phyloP scores from a whole-genome alignment of 768 basidiomycete species.

The Boletus rubescentipes region DNA sequence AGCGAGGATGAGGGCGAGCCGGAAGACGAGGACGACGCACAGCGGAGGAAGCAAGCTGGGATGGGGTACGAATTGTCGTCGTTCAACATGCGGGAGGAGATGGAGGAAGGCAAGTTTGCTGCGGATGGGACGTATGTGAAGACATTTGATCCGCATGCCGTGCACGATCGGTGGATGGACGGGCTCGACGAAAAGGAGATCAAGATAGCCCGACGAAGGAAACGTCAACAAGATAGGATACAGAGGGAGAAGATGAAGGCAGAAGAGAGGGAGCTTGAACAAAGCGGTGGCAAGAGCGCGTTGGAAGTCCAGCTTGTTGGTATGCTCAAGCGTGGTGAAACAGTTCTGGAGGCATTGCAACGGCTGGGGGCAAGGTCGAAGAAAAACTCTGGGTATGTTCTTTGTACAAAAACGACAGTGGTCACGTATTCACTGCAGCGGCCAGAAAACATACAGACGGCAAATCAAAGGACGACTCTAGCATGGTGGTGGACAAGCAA shows the following conservation, averaged over 20 bases:
- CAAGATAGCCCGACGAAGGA: constrained; percentile 72
- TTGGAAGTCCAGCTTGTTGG: constrained; percentile 68
- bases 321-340: constrained; percentile 86
- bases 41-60: constrained; percentile 69
- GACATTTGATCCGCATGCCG: constrained; percentile 83
- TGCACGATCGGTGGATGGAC: constrained; percentile 98
- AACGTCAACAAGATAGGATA: constrained; percentile 70
- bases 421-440: background rate
- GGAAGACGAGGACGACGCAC: constrained; percentile 76
- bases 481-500: constrained; percentile 53
- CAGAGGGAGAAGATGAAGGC: constrained; percentile 68
- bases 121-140: constrained; percentile 89
- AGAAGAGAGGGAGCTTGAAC: constrained; percentile 71
- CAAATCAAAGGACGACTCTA: constrained; percentile 34
- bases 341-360: constrained; percentile 85
- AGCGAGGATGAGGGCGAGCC: constrained; percentile 45
- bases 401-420: background rate
- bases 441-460: constrained; percentile 32
- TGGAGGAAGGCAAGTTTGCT: constrained; percentile 97
- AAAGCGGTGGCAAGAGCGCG: constrained; percentile 62
- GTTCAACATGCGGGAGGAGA: constrained; percentile 99
- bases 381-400: constrained; percentile 35
- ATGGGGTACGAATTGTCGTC: constrained; percentile 95
- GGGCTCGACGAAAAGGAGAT: constrained; percentile 83
- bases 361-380: constrained; percentile 73